phyloP scores from a whole-genome alignment of 1,284 basidiomycete species.

The Ceratobasidium sp. region DNA sequence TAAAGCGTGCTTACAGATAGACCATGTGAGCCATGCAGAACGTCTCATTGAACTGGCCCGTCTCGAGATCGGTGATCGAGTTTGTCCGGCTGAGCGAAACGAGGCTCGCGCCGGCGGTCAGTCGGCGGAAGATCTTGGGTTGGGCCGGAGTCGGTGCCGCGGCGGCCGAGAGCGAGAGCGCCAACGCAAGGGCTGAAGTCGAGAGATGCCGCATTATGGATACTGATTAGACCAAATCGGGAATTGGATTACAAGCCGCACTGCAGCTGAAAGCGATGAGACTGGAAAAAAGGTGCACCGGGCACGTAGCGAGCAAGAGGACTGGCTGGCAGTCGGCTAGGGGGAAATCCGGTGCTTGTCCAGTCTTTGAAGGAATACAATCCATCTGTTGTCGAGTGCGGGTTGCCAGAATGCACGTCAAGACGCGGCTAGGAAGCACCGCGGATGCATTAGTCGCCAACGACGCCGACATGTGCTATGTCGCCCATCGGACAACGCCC shows the following conservation, averaged over 20 bases:
- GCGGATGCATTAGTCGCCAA: slow-evolving; percentile 2
- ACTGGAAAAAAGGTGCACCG: slow-evolving; percentile 7
- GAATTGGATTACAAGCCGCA: neutral
- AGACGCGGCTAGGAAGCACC: neutral
- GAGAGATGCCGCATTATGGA: slow-evolving; percentile 5
- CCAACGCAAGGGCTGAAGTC: neutral
- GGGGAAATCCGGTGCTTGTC: no score
- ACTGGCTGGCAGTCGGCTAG: slow-evolving; percentile 14
- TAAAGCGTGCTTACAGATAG: slow-evolving; percentile 20
- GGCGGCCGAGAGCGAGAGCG: neutral
- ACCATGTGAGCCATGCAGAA: slow-evolving; percentile 36
- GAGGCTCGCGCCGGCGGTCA: slow-evolving; percentile 13
- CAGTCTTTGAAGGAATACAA: neutral
- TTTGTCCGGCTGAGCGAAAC: slow-evolving; percentile 34
- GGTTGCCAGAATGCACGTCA: neutral
- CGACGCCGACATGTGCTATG: neutral
- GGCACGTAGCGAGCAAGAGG: slow-evolving; percentile 16
- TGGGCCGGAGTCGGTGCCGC: slow-evolving; percentile 28
- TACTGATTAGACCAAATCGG: no score
- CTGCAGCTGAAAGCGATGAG: slow-evolving; percentile 17
- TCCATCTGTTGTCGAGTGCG: slow-evolving; percentile 7
- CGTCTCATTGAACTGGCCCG: slow-evolving; percentile 34
- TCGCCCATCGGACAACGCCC: no score
- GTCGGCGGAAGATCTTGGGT: slow-evolving; percentile 31
- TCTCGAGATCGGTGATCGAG: slow-evolving; percentile 30